Evolutionary conservation across 1,139 yeast species (phyloP), one percentile per base, ranked within the genome.

Genomic region (Lodderomyces elongisporus): DNA sequence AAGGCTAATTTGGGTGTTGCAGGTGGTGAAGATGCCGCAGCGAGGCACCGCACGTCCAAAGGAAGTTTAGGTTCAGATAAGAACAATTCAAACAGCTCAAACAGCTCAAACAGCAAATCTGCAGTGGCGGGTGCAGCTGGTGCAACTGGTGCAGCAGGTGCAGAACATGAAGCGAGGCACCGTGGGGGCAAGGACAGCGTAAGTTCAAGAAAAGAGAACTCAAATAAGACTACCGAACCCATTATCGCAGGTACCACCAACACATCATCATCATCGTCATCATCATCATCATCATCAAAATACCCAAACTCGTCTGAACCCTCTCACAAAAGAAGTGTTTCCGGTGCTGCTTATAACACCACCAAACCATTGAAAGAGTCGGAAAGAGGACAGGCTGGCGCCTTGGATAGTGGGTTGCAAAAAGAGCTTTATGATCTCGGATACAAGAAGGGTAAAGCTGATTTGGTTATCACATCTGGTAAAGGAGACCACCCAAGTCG

Each of bases 261-360:
- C 10, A 20, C 22, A 8, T 10, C 22, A 8, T 20, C 22, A 8
- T 20, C 22, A 20, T 20, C 22, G 7, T 20, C 22, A 20, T 20
- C 22, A 20, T 20, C 22, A 8, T 20, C 22, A 8, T 20, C 22
- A 10, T 10, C 22, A 20, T 8, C 22, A 8, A 20, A 20, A 10
- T 8, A 20, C 9, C 22, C 7, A 20, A 20, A 7, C 9, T 10
- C 7, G 22, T 5, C 5, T n/a, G 6, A 13, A 12, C 24, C 34
- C 2, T 21, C 30, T 2, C 41, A 35, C 17, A 29, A 24, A 10
- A 34, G 32, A 28, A 30, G 25, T 14, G 31, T 38, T 5, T 36
- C 42, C 12, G 42, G 42, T 16, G 36, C 40, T 14, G 31, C 39
- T 4, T 39, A 22, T 27, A 37, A 39, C 28, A 26, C 32, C 4